Conservation (phyloP, 441 rosid genomes). For the Melianthus villosus region DNA sequence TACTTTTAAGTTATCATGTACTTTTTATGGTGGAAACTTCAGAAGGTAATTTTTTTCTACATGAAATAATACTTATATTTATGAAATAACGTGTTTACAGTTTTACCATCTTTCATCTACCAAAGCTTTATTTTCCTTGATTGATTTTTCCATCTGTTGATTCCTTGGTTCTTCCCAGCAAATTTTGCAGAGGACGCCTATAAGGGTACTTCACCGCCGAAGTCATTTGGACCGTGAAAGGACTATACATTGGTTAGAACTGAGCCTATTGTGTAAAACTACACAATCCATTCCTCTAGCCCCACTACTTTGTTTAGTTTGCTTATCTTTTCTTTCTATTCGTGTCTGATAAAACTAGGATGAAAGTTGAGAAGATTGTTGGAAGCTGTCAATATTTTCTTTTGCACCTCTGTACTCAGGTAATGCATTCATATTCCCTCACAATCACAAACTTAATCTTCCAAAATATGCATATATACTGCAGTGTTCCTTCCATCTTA, state of each 20-base stretch:
- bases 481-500: no score
- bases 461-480: no score
- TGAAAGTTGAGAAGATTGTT: slow-evolving; percentile 64
- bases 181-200: slow-evolving; percentile 73
- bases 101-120: no score
- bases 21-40: no score
- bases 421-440: no score
- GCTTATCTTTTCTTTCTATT: slow-evolving; percentile 2
- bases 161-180: slow-evolving; percentile 24
- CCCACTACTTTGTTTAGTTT: not conserved
- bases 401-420: slow-evolving; percentile 93
- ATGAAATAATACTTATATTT: no score
- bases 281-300: slow-evolving; percentile 1
- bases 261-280: slow-evolving; percentile 7
- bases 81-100: no score
- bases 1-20: no score
- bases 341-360: slow-evolving; percentile 30
- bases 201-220: slow-evolving; percentile 92
- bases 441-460: no score
- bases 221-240: slow-evolving; percentile 83
- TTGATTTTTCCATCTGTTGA: not conserved
- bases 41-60: no score
- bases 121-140: not conserved
- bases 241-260: slow-evolving; percentile 55
- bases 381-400: slow-evolving; percentile 69